phyloP scores from a whole-genome alignment of 2,329 filamentous ascomycete genomes.

The Paracoccidioides brasiliensis region DNA sequence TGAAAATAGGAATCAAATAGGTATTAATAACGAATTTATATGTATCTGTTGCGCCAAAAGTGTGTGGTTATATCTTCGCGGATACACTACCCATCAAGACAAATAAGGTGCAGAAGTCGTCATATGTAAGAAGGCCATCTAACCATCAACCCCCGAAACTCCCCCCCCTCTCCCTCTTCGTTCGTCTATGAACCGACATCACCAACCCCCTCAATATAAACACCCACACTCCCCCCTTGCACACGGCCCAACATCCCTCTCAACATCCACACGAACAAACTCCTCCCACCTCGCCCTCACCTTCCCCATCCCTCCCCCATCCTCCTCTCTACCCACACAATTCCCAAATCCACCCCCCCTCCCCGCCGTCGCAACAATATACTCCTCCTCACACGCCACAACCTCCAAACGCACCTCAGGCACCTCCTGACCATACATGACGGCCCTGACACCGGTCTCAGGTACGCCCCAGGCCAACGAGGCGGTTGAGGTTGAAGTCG shows the following conservation, averaged over 20 bases:
- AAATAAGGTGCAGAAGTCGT: no score
- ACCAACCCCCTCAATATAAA: constrained; percentile 8
- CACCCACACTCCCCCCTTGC: constrained; percentile 27
- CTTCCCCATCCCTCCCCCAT: background rate
- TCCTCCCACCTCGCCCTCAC: constrained; percentile 23
- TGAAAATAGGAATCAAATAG: no score
- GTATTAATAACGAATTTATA: no score
- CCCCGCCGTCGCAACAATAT: constrained; percentile 45
- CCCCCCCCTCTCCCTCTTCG: no score
- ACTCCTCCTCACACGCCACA: constrained; percentile 45
- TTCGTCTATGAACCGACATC: background rate
- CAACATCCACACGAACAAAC: constrained; percentile 35
- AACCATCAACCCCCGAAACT: no score
- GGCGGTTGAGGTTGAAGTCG: constrained; percentile 17
- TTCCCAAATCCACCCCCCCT: constrained; percentile 24
- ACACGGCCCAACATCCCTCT: constrained; percentile 32
- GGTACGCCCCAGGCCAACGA: constrained; percentile 23
- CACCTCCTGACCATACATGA: constrained; percentile 35
- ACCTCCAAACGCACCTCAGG: constrained; percentile 45
- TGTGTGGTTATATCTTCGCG: no score
- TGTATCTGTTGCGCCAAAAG: no score
- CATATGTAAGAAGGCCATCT: no score
- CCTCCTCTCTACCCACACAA: constrained; percentile 4
- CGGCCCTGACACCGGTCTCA: constrained; percentile 35
- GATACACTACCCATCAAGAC: no score